Percentiles rank a stretch among this genome's conserved stretches.
These are phyloP conservation scores for Nicotiana attenuata DNA, from an alignment of 257 asterid genomes.

Conservation along the genomic window DNA sequence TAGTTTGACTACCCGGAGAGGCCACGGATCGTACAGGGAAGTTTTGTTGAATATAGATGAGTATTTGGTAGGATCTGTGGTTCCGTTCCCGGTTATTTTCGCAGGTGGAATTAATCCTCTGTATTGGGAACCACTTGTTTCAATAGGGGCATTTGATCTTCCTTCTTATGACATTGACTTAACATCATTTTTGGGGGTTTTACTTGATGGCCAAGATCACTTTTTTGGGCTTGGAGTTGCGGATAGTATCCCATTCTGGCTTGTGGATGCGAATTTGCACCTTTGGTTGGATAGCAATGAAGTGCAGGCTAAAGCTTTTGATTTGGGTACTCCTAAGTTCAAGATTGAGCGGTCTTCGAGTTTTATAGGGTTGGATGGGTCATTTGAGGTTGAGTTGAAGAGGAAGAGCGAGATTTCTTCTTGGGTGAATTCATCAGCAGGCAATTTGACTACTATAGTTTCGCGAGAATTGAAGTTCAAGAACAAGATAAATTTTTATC, in stretches of 20 bases:
- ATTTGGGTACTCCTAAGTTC: slow-evolving; percentile 23
- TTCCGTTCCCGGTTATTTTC: slow-evolving; percentile 77
- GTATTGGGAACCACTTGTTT: slow-evolving; percentile 77
- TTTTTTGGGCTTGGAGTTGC: slow-evolving; percentile 45
- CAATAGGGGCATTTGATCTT: slow-evolving; percentile 74
- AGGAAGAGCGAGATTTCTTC: slow-evolving; percentile 44
- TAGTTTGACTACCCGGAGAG: slow-evolving; percentile 31
- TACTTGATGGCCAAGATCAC: slow-evolving; percentile 59
- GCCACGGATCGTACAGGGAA: slow-evolving; percentile 70
- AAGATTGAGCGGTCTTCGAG: slow-evolving; percentile 24
- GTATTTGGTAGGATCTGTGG: slow-evolving; percentile 50
- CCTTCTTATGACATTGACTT: slow-evolving; percentile 73
- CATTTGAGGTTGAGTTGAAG: slow-evolving; percentile 43
- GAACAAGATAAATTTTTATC: slow-evolving; percentile 34
- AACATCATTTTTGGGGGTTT: slow-evolving; percentile 54
- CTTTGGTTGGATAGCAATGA: slow-evolving; percentile 57
- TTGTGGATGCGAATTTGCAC: slow-evolving; percentile 74
- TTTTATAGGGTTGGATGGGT: slow-evolving; percentile 43
- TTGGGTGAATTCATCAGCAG: slow-evolving; percentile 71
- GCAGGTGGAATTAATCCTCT: slow-evolving; percentile 73
- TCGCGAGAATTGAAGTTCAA: slow-evolving; percentile 34
- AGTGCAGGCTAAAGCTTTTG: slow-evolving; percentile 47
- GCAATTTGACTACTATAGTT: slow-evolving; percentile 48
- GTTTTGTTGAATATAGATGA: slow-evolving; percentile 56
- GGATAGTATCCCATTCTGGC: slow-evolving; percentile 62